Conservation (phyloP, 1,284 basidiomycete species). For the Melanopsichium pennsylvanicum region DNA sequence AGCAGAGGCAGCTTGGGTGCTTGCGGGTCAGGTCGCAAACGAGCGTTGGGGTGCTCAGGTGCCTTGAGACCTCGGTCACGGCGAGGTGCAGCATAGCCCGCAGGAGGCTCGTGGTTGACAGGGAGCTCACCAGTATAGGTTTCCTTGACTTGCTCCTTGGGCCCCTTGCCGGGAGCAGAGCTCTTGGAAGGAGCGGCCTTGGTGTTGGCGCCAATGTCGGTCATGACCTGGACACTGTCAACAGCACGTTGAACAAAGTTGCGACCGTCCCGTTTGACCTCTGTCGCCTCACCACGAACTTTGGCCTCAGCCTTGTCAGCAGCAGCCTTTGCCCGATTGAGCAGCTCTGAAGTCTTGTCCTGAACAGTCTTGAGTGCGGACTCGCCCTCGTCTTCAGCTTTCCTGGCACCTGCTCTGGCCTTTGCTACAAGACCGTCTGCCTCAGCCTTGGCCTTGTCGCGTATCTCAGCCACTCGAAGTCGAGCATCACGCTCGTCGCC, state of each 20-base stretch:
- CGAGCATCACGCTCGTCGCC: constrained; percentile 47
- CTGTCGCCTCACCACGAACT: constrained; percentile 38
- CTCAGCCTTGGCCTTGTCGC: constrained; percentile 44
- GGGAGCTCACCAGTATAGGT: constrained; percentile 51
- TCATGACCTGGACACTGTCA: constrained; percentile 52
- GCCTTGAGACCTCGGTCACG: constrained; percentile 57
- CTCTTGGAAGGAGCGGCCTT: constrained; percentile 63
- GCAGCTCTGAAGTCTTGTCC: constrained; percentile 45
- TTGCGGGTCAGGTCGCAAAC: constrained; percentile 55
- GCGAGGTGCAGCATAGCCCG: constrained; percentile 43
- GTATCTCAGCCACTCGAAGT: constrained; percentile 38
- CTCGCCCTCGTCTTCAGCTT: constrained; percentile 64
- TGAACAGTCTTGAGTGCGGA: constrained; percentile 38
- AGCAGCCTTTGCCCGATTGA: constrained; percentile 64
- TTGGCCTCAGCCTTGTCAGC: constrained; percentile 69
- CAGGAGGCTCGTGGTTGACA: constrained; percentile 53
- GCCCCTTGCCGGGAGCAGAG: constrained; percentile 64
- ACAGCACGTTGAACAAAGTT: constrained; percentile 58
- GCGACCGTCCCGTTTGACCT: constrained; percentile 42
- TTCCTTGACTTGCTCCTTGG: constrained; percentile 40
- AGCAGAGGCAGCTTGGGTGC: constrained; percentile 73
- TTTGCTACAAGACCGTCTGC: constrained; percentile 40
- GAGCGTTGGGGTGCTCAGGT: constrained; percentile 38
- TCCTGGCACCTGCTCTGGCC: constrained; percentile 59
- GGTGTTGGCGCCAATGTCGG: constrained; percentile 46